These are phyloP conservation scores for Sclerotinia spermophila DNA, from an alignment of 2,329 filamentous ascomycete species.

Conservation along the genomic window DNA sequence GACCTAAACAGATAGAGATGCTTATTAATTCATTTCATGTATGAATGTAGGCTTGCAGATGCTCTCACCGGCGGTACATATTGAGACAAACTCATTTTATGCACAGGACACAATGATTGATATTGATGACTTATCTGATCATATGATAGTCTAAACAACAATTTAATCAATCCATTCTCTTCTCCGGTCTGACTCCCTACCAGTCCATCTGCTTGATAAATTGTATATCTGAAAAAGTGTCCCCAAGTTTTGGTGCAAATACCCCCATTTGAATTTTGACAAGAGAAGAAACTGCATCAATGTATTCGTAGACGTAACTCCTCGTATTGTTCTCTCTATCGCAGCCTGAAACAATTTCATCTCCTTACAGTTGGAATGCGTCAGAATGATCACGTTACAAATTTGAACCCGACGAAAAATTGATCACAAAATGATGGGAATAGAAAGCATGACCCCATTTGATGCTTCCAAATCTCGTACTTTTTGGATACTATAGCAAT, in stretches of 20 bases:
- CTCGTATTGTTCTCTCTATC: accelerated
- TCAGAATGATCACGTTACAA: neutral
- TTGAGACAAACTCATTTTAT: neutral
- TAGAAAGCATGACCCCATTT: neutral
- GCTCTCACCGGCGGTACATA: neutral
- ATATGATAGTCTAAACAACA: neutral
- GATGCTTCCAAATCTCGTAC: neutral
- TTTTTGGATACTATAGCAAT: neutral
- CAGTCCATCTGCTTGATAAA: neutral
- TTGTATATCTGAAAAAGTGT: neutral
- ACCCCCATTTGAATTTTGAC: neutral
- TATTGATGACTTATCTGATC: neutral
- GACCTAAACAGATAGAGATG: neutral
- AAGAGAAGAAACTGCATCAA: accelerated
- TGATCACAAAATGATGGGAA: neutral
- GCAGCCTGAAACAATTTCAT: neutral
- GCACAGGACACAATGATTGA: neutral
- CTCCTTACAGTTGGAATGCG: neutral
- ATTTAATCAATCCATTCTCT: neutral
- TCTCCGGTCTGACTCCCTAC: neutral
- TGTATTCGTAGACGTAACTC: neutral
- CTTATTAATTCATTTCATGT: neutral
- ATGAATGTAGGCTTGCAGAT: neutral
- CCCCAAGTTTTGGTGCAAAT: neutral
- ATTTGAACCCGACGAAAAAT: neutral